Evolutionary conservation across 257 asterid genomes (phyloP), one percentile per base, ranked within the genome.

Genomic region (Phtheirospermum japonicum): DNA sequence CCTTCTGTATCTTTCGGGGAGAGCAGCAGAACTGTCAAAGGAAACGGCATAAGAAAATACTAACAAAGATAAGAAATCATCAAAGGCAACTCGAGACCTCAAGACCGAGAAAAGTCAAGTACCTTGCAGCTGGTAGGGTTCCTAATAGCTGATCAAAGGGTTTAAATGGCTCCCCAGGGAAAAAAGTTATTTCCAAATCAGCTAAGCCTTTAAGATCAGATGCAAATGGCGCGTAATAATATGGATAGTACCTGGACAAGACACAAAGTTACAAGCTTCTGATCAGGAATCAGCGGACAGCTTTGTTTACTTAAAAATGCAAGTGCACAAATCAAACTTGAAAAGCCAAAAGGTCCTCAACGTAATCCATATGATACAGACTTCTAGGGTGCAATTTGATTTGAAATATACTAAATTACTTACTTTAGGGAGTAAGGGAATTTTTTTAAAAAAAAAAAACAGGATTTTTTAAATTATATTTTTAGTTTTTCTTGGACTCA

Each of bases 101-200:
- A 18, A 37, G n/a, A 57, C 18, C 56, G 9, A 69, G 39, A 54
- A 56, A 61, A 30, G 43, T 63, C 17, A 48, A 72, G 65, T 32
- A 92, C 99, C 98, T 92, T 75, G 99, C 89, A 55, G 99, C 93
- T 63, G 99, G 97, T 63, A 92, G 85, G 59, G 93, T 86, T 68
- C 97, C 97, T 84, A 92, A 82, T 45, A 92, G 90, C 82, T 92
- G 99, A 82, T 92, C 99, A 75, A 92, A 87, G 59, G 99, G 97
- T 75, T 85, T 92, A 76, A 92, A 92, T 55, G 97, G 96, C 78
- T 80, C 75, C 75, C 97, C 99, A 23, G 73, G 80, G 75, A 85
- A 92, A 83, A 92, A 89, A 3, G 90, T 89, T 66, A 89, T 89
- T 71, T 92, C 96, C 65, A 89, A 65, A 69, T 92, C 97, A 61